phyloP scores from a whole-genome alignment of 139 green algal species.

The Chlamydomonas urium region DNA sequence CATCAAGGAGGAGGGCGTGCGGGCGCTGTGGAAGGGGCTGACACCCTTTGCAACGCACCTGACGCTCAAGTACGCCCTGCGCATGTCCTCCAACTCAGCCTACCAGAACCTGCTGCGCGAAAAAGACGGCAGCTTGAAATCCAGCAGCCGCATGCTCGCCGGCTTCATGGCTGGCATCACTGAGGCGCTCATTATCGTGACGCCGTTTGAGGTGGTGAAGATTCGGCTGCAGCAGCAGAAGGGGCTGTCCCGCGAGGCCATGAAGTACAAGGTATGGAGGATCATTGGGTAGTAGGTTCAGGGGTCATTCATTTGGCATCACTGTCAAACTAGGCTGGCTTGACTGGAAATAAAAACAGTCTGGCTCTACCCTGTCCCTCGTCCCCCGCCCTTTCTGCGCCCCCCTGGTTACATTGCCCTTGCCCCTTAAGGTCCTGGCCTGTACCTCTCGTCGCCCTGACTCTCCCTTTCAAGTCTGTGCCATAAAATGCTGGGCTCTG shows the following conservation, averaged over 20 bases:
- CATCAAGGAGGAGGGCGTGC: constrained; percentile 72
- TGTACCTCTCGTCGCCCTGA: too few species aligned
- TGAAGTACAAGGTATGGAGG: constrained; percentile 29
- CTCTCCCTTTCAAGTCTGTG: too few species aligned
- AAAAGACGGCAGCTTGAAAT: constrained; percentile 17
- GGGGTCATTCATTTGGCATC: too few species aligned
- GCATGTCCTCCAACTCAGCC: constrained; percentile 88
- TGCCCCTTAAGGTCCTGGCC: too few species aligned
- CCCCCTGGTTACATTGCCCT: too few species aligned
- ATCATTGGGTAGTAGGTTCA: too few species aligned
- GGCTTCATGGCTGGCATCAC: constrained; percentile 83
- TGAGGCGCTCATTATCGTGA: constrained; percentile 92
- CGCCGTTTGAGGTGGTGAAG: constrained; percentile 95
- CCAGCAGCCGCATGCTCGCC: constrained; percentile 53
- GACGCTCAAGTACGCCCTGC: constrained; percentile 92
- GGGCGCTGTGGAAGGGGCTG: constrained; percentile 88
- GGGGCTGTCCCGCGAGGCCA: constrained; percentile 21
- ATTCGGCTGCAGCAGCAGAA: constrained; percentile 93
- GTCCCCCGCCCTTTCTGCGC: too few species aligned
- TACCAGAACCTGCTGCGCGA: constrained; percentile 57
- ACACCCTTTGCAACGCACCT: constrained; percentile 93
- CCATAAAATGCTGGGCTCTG: too few species aligned
- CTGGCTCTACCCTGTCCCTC: background rate
- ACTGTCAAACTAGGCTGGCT: too few species aligned
- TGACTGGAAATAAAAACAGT: too few species aligned